These are phyloP conservation scores for Lactifluus piperatus DNA, from an alignment of 768 basidiomycete genomes.

Conservation along the genomic window DNA sequence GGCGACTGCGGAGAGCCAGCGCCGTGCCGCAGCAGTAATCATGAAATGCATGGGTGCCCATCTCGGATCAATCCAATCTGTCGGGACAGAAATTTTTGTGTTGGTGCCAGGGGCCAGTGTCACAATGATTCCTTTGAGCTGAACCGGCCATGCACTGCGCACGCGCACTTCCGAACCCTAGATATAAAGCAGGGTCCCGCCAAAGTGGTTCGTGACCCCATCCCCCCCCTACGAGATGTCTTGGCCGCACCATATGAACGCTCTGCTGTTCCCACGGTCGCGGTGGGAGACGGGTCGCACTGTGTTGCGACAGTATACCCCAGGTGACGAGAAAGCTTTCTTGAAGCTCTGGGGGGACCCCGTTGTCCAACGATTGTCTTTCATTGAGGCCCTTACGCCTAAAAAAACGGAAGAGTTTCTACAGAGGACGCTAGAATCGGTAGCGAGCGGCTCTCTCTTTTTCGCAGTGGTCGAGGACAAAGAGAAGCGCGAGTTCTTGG, in stretches of 20 bases:
- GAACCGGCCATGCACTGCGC: neutral
- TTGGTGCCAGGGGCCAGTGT: too few relatives aligned
- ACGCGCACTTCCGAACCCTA: neutral
- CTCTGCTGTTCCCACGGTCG: neutral
- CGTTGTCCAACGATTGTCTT: conserved; percentile 6
- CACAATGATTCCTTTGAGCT: neutral
- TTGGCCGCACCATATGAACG: neutral
- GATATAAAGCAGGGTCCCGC: neutral
- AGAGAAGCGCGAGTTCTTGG: conserved; percentile 28
- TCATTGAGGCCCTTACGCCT: conserved; percentile 10
- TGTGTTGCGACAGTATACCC: conserved; percentile 5
- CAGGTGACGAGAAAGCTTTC: conserved; percentile 5
- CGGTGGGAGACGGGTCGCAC: conserved; percentile 14
- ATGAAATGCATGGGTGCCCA: neutral
- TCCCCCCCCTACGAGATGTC: neutral
- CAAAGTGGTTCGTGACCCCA: neutral
- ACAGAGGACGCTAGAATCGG: conserved; percentile 6
- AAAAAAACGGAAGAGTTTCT: conserved; percentile 6
- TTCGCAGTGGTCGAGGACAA: conserved; percentile 25
- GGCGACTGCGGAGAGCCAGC: conserved; percentile 5
- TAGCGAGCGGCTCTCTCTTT: conserved; percentile 17
- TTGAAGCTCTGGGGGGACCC: conserved; percentile 15
- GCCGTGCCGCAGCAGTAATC: neutral
- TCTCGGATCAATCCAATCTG: conserved; percentile 11
- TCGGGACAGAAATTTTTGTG: neutral